phyloP scores from a whole-genome alignment of 768 basidiomycete species.

The Tricholoma sp. region DNA sequence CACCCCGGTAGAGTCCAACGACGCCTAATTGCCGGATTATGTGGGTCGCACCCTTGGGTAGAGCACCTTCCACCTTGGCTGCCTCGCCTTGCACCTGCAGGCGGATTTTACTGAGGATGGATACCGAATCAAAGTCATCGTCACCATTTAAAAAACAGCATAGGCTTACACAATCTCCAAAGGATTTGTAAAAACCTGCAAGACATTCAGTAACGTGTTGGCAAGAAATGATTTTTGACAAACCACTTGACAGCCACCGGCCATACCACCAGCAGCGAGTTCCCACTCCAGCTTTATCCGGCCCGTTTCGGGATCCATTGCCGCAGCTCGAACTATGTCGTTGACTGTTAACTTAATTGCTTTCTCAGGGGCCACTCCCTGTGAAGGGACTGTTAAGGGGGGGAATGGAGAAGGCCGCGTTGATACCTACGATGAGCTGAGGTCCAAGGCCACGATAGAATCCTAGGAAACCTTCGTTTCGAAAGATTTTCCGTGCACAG shows the following conservation, averaged over 20 bases:
- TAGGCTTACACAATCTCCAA: constrained; percentile 83
- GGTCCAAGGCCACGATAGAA: constrained; percentile 97
- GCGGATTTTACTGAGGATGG: constrained; percentile 72
- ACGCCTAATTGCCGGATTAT: constrained; percentile 92
- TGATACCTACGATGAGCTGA: constrained; percentile 73
- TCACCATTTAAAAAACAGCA: not conserved
- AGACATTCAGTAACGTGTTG: constrained; percentile 4
- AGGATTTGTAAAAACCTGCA: constrained; percentile 93
- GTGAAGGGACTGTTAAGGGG: constrained; percentile 2
- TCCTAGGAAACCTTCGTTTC: constrained; percentile 90
- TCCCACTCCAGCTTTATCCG: constrained; percentile 92
- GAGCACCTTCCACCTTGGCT: constrained; percentile 77
- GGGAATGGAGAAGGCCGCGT: not conserved
- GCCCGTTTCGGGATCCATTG: constrained; percentile 94
- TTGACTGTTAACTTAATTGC: constrained; percentile 98
- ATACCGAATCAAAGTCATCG: constrained; percentile 7
- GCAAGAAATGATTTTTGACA: constrained; percentile 26
- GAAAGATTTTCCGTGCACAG: constrained; percentile 89
- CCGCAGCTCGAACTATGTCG: constrained; percentile 77
- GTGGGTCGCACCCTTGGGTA: constrained; percentile 82
- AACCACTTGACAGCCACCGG: constrained; percentile 98
- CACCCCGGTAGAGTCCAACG: constrained; percentile 89
- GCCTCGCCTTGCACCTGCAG: constrained; percentile 95
- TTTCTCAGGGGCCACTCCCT: constrained; percentile 96
- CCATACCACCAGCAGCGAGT: constrained; percentile 83